These are phyloP conservation scores for Schwanniomyces etchellsii DNA, from an alignment of 1,139 yeast species.

Conservation along the genomic window DNA sequence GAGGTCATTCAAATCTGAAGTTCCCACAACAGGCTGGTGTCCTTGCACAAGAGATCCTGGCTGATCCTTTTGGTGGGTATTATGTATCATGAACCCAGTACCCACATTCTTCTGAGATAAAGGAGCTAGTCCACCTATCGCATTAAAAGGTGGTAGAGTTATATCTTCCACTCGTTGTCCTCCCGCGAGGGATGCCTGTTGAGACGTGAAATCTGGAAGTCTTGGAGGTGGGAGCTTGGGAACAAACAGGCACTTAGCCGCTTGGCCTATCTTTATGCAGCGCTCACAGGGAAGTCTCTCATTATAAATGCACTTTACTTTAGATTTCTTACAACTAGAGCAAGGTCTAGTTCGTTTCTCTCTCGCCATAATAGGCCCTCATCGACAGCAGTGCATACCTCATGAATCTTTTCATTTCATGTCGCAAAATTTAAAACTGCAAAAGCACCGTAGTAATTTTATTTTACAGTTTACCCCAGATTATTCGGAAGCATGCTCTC, in stretches of 20 bases:
- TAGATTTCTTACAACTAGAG: conserved; percentile 55
- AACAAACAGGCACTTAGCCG: conserved; percentile 47
- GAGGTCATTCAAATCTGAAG: conserved; percentile 5
- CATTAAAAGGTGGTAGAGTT: conserved; percentile 14
- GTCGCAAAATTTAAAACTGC: no score
- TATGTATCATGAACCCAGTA: conserved; percentile 1
- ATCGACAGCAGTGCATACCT: no score
- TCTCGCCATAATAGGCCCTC: conserved; percentile 23
- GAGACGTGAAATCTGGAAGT: conserved; percentile 11
- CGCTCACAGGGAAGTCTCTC: conserved; percentile 52
- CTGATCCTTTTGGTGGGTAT: neutral
- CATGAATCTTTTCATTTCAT: no score
- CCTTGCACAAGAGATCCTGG: neutral
- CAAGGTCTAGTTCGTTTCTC: conserved; percentile 58
- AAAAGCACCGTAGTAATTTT: no score
- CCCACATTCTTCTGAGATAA: conserved; percentile 1
- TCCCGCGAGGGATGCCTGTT: neutral
- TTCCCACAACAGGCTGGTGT: neutral
- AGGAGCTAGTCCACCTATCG: conserved; percentile 1
- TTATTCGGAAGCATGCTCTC: neutral
- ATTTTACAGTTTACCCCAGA: conserved; percentile 2
- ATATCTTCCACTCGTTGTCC: conserved; percentile 7
- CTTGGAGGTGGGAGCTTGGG: conserved; percentile 45
- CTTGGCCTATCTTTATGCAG: conserved; percentile 47
- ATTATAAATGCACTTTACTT: conserved; percentile 54